Base-by-base conservation (phyloP, 306 rosid genomes). In the Corylus avellana region DNA sequence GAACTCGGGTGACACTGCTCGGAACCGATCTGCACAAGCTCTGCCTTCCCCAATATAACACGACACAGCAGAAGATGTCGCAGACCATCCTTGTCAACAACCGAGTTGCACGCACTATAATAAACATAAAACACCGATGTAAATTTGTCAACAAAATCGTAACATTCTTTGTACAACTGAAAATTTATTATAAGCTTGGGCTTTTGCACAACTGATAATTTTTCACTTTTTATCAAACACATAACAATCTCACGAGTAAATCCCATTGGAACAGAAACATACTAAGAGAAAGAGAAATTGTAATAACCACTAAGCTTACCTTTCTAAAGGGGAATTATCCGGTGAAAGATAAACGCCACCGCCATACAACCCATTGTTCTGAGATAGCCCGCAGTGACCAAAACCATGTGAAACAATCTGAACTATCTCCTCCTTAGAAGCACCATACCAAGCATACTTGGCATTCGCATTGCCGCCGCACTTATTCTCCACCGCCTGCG, bases 31-130 rank as follows among this genome's bases (percentile, higher is more conserved):
- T 64, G 74, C 39, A 95, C 93, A 58, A 85, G 70, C 85, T 93
- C 98, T 16, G 63, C 29, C 75, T 78, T 95, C 74, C 99, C 99
- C 86, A 95, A 12, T 72, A 91, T 87, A 17, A 90, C 99, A 27
- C 98, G 97, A 56, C 97, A 91, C 42, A 96, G 76, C 81, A 96
- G 1, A 69, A 93, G 58, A 77, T 96, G 93, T 76, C 94, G 79
- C n/a, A 90, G 47, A 35, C 98, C 94, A 20, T 85, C 86, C 37
- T 68, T 77, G 78, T 91, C 98, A 47, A 53, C 86, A 55, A 14
- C 72, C 29, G 84, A 77, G 4, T 78, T 81, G 75, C 82, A 83
- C 73, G 93, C 70, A 32, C 99, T 96, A 77, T 12, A 73, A 11
- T 64, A 59, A 42, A 22, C 25, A 22, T 22, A 22, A 22, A 22